Evolutionary conservation across 2,329 filamentous ascomycete genomes (phyloP).

Genomic region (Diplocarpon mali): DNA sequence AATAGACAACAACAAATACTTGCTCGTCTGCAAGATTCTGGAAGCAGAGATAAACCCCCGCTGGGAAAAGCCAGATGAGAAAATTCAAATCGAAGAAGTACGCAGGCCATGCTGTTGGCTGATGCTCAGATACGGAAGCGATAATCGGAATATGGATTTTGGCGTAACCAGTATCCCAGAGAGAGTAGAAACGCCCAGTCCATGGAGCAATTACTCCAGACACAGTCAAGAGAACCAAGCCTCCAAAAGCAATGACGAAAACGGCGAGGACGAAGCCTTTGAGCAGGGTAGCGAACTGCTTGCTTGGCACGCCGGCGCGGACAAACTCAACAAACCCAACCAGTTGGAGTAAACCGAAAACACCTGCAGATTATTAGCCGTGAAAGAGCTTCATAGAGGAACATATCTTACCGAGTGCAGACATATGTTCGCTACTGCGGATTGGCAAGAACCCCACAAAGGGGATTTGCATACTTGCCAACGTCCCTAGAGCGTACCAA

Average conservation of each 20-base stretch:
- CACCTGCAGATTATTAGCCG: conserved; percentile 42
- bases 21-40: conserved; percentile 88
- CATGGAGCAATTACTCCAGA: conserved; percentile 91
- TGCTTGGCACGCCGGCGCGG: conserved; percentile 74
- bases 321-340: conserved; percentile 88
- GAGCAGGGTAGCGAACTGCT: conserved; percentile 89
- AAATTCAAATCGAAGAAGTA: conserved; percentile 99
- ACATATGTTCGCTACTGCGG: conserved; percentile 97
- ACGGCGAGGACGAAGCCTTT: conserved; percentile 63
- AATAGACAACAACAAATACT: conserved; percentile 94
- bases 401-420: conserved; percentile 62
- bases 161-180: conserved; percentile 97
- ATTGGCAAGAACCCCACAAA: conserved; percentile 97
- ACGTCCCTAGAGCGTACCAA: conserved; percentile 91
- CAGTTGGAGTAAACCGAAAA: conserved; percentile 91
- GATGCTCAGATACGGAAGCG: conserved; percentile 98
- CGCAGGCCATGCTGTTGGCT: conserved; percentile 95
- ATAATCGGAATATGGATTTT: conserved; percentile 99
- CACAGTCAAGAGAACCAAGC: conserved; percentile 77
- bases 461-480: conserved; percentile 98
- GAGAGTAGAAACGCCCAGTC: conserved; percentile 97
- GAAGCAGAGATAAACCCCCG: conserved; percentile 97
- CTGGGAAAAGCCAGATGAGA: conserved; percentile 98
- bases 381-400: not conserved
- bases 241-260: conserved; percentile 61